Conservation (phyloP, 2,329 filamentous ascomycete genomes). For the Fusarium tuaranense region DNA sequence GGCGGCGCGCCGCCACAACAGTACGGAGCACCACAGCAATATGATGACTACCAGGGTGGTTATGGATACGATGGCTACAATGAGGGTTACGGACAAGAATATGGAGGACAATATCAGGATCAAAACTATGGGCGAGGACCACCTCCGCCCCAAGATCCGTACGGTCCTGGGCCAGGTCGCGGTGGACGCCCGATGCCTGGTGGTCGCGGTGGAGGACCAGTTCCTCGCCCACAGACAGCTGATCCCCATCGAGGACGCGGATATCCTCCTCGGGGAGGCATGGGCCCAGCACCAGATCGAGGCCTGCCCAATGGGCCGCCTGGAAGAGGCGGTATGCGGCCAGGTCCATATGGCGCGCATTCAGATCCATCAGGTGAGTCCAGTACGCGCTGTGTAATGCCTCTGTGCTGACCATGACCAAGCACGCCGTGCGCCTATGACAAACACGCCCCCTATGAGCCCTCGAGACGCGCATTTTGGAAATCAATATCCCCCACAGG, state of each 20-base stretch:
- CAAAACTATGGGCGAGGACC: constrained; percentile 59
- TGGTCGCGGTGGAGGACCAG: constrained; percentile 59
- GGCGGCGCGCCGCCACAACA: constrained; percentile 49
- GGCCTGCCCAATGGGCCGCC: constrained; percentile 44
- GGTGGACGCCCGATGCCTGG: constrained; percentile 56
- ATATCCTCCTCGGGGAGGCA: constrained; percentile 53
- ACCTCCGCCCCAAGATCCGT: constrained; percentile 58
- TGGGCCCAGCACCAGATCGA: constrained; percentile 44
- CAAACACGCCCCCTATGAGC: constrained; percentile 47
- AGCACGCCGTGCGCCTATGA: constrained; percentile 46
- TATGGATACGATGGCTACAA: constrained; percentile 60
- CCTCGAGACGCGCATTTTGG: constrained; percentile 44
- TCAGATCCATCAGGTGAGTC: constrained; percentile 58
- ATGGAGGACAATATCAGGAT: constrained; percentile 57
- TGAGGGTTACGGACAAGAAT: constrained; percentile 54
- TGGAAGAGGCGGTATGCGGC: constrained; percentile 55
- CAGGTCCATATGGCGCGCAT: constrained; percentile 54
- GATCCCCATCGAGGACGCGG: constrained; percentile 52
- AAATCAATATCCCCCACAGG: constrained; percentile 38
- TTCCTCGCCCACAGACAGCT: constrained; percentile 55
- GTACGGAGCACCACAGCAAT: constrained; percentile 54
- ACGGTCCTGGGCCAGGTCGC: constrained; percentile 55
- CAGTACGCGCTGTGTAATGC: background rate
- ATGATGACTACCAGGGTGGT: constrained; percentile 60
- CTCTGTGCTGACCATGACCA: constrained; percentile 31